Conservation (phyloP, 352 stramenopile species). For the Aphanomyces cochlioides region DNA sequence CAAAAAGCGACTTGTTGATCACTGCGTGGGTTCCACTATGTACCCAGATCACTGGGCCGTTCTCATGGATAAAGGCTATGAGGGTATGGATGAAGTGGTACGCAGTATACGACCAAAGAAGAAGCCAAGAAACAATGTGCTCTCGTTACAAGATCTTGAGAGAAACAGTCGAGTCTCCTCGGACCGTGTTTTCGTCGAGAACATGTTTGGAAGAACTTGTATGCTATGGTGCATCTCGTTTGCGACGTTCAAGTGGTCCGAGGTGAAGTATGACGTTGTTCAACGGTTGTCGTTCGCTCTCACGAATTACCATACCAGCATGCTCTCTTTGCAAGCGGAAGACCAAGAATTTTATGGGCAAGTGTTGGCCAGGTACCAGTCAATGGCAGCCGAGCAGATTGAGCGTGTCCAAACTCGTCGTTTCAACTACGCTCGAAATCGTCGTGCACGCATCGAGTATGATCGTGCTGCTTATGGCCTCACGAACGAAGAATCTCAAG, state of each 20-base stretch:
- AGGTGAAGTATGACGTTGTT: constrained; percentile 32
- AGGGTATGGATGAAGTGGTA: not conserved
- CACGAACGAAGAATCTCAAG: no score
- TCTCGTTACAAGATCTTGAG: constrained; percentile 19
- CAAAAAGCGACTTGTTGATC: not conserved
- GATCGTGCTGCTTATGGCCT: no score
- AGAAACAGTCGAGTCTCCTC: constrained; percentile 31
- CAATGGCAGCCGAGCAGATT: constrained; percentile 2
- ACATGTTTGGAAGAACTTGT: constrained; percentile 31
- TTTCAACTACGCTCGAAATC: not conserved
- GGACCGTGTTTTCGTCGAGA: constrained; percentile 33
- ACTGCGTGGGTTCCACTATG: not conserved
- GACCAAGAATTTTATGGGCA: constrained; percentile 31
- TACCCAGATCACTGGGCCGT: constrained; percentile 22
- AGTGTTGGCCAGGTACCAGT: constrained; percentile 26
- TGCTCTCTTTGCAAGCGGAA: constrained; percentile 24
- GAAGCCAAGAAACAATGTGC: constrained; percentile 1
- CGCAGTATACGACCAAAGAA: constrained; percentile 17
- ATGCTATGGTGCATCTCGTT: constrained; percentile 30
- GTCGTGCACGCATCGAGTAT: no score
- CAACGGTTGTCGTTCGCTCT: constrained; percentile 28
- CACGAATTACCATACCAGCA: constrained; percentile 34
- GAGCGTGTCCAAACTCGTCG: not conserved
- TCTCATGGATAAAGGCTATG: constrained; percentile 28
- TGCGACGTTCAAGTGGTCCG: constrained; percentile 31